A percentile compares a stretch with the other conserved stretches of the same genome.
These are phyloP conservation scores for Coniochaeta sp. DNA, from an alignment of 2,329 filamentous ascomycete species.

Conservation along the genomic window DNA sequence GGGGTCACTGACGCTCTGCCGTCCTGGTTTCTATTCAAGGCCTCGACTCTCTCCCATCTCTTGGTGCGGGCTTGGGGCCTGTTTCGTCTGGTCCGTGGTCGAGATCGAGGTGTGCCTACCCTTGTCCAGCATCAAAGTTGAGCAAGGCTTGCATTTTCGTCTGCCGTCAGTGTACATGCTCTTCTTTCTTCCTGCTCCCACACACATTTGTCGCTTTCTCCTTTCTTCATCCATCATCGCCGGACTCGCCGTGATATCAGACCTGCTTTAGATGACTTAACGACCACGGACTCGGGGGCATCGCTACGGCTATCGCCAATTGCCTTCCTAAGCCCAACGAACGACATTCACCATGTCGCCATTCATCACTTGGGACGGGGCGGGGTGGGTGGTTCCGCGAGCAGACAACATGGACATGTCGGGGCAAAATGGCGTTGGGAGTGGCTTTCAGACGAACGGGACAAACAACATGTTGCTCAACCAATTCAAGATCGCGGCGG, in stretches of 20 bases:
- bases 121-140: slow-evolving; percentile 4
- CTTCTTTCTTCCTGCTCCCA: slow-evolving; percentile 15
- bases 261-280: slow-evolving; percentile 36
- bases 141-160: slow-evolving; percentile 4
- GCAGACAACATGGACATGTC: slow-evolving; percentile 12
- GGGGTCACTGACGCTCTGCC: neutral
- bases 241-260: slow-evolving; percentile 18
- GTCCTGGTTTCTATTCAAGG: neutral
- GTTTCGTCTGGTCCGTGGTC: slow-evolving; percentile 37
- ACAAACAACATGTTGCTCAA: slow-evolving; percentile 31
- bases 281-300: slow-evolving; percentile 25
- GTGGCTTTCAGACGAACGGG: neutral
- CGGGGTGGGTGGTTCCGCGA: slow-evolving; percentile 22
- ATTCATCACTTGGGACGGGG: slow-evolving; percentile 13
- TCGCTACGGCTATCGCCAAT: slow-evolving; percentile 21
- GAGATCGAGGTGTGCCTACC: slow-evolving; percentile 18
- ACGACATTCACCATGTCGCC: slow-evolving; percentile 15
- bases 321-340: slow-evolving; percentile 16
- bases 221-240: slow-evolving; percentile 18
- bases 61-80: slow-evolving; percentile 22
- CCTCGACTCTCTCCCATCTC: neutral
- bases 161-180: slow-evolving; percentile 13
- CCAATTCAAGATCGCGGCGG: slow-evolving; percentile 42
- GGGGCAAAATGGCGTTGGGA: slow-evolving; percentile 2
- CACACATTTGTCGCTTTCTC: slow-evolving; percentile 9